A percentile compares a stretch with the other conserved stretches of the same genome.
phyloP scores from a whole-genome alignment of 345 rosid species.

The Isatis tinctoria region DNA sequence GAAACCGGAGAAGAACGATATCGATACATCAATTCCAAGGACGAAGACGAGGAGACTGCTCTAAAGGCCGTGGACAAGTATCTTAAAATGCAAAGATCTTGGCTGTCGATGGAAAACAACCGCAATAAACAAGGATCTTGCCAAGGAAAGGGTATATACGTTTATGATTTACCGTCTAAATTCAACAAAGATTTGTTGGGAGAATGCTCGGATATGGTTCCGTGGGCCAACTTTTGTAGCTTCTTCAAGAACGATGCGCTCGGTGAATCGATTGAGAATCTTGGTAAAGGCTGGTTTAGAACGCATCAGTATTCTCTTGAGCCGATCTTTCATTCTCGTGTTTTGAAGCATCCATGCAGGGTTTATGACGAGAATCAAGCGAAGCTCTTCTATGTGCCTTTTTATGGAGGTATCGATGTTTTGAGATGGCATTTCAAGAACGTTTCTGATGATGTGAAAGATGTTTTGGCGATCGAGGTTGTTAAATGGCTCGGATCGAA shows the following conservation, averaged over 20 bases:
- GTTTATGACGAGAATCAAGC: constrained; percentile 59
- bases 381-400: constrained; percentile 79
- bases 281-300: constrained; percentile 60
- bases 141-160: constrained; percentile 55
- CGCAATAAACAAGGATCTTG: constrained; percentile 29
- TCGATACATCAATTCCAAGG: constrained; percentile 19
- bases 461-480: constrained; percentile 47
- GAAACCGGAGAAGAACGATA: constrained; percentile 27
- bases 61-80: constrained; percentile 38
- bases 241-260: constrained; percentile 53
- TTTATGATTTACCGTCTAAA: constrained; percentile 73
- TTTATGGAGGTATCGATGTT: constrained; percentile 73
- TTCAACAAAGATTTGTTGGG: constrained; percentile 75
- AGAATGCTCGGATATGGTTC: constrained; percentile 72
- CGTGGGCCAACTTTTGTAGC: constrained; percentile 64
- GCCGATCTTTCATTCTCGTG: constrained; percentile 66
- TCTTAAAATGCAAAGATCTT: constrained; percentile 57
- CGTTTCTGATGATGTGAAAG: constrained; percentile 66
- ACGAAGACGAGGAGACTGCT: constrained; percentile 42
- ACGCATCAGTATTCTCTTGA: constrained; percentile 82
- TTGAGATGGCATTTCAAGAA: constrained; percentile 91
- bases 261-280: constrained; percentile 54
- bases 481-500: constrained; percentile 66
- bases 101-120: constrained; percentile 18
- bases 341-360: constrained; percentile 78